Evolutionary conservation across 2,329 filamentous ascomycete species (phyloP), one percentile per base, ranked within the genome.

Genomic region (Aureobasidium sp.): DNA sequence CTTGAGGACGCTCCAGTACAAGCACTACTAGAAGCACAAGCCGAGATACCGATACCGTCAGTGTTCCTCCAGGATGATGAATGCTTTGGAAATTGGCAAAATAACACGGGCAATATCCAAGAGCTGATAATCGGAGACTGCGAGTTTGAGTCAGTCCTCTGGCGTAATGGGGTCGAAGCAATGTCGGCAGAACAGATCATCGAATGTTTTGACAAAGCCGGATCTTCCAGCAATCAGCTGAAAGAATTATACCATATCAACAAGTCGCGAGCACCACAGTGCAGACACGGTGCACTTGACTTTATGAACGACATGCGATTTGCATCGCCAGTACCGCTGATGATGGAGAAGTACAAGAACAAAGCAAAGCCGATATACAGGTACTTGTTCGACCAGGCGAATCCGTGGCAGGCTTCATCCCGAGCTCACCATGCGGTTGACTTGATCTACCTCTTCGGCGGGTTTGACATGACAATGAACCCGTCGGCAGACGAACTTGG

Each of bases 341-440:
- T 69, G 5, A 25, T 64, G 15, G 47, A 64, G 25, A 29, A 52
- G 36, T 67, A 68, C 62, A 62, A 61, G 37, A 34, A 49, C 4
- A 44, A 61, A 1, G 68, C 69, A 11, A 73, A 70, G 34, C 51
- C 61, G 9, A 72, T 71, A 1, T 80, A 74, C 63, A 71, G 70
- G 36, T 80, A 77, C 41, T 64, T 78, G 0, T 64, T 80, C 1
- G 79, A 81, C 42, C 75, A 81, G 59, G 52, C 70, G 0, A 81
- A 81, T 39, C 78, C 79, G 5, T 80, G 76, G 76, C 79, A 80
- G 55, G 59, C 73, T 0, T 80, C 78, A 0, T 76, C 73, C 9
- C 71, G 79, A 0, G 70, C 78, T 2, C 79, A 81, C 42, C 79
- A 81, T 62, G 79, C 76, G 0, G 75, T 81, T 2, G 79, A 81